Percentiles rank a stretch among this genome's conserved stretches.
Conservation (phyloP, 176 grass and related monocot species). For the Poa annua region DNA sequence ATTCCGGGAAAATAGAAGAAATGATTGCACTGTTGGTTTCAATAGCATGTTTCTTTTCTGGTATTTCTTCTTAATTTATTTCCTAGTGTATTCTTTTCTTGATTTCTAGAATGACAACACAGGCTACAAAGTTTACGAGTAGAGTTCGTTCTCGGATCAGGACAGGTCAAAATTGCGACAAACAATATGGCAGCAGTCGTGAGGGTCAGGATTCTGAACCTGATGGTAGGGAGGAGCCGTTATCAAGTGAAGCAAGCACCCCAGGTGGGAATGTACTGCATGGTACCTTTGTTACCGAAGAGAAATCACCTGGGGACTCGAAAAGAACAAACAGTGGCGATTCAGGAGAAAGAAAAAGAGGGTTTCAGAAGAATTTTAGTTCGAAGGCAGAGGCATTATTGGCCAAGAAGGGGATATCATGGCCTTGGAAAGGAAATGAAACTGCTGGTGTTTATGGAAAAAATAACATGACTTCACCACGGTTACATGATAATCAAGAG, state of each 20-base stretch:
- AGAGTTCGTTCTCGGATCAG: slow-evolving; percentile 65
- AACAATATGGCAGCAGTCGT: slow-evolving; percentile 31
- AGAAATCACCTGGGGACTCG: slow-evolving; percentile 41
- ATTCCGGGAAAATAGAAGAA: slow-evolving; percentile 39
- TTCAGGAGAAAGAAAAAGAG: slow-evolving; percentile 54
- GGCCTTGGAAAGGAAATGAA: slow-evolving; percentile 83
- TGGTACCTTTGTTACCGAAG: slow-evolving; percentile 36
- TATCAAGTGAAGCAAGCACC: slow-evolving; percentile 57
- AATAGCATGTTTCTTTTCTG: slow-evolving; percentile 19
- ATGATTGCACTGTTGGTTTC: slow-evolving; percentile 11
- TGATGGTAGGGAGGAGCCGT: slow-evolving; percentile 57
- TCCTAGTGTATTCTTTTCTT: slow-evolving; percentile 52
- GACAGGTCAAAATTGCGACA: slow-evolving; percentile 34
- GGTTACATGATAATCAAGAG: slow-evolving; percentile 62
- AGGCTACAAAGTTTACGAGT: slow-evolving; percentile 90
- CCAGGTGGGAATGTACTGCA: slow-evolving; percentile 33
- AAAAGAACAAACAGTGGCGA: slow-evolving; percentile 69
- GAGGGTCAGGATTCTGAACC: slow-evolving; percentile 48
- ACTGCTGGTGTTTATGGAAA: slow-evolving; percentile 46
- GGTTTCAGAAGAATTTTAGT: slow-evolving; percentile 69
- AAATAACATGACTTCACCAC: slow-evolving; percentile 46
- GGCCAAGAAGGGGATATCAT: slow-evolving; percentile 64
- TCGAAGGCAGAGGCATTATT: slow-evolving; percentile 77
- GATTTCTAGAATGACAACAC: slow-evolving; percentile 63
- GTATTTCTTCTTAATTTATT: slow-evolving; percentile 55